Conservation (phyloP, 345 rosid genomes). For the Citropsis articulata region DNA sequence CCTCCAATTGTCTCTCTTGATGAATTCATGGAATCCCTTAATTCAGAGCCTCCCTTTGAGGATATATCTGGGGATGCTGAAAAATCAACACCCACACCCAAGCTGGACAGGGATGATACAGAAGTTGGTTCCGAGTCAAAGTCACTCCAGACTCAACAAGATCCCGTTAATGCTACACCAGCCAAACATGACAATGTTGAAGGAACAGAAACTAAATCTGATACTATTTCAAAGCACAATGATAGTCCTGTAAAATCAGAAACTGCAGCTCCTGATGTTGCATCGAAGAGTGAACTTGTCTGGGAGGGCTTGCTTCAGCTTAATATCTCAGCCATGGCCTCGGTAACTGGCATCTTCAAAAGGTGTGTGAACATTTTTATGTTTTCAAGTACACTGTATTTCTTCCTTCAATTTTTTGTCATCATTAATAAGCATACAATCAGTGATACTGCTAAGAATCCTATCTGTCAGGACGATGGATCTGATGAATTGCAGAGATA, state of each 20-base stretch:
- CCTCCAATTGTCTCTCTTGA: conserved; percentile 91
- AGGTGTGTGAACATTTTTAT: conserved; percentile 44
- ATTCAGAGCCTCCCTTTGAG: conserved; percentile 87
- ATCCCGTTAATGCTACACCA: conserved; percentile 19
- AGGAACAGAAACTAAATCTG: conserved; percentile 16
- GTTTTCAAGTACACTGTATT: background rate
- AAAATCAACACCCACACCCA: conserved; percentile 22
- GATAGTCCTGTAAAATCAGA: conserved; percentile 26
- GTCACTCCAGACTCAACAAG: conserved; percentile 34
- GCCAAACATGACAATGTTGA: conserved; percentile 32
- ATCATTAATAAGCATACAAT: background rate
- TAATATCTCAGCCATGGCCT: conserved; percentile 38
- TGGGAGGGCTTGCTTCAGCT: conserved; percentile 90
- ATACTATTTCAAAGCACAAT: conserved; percentile 23
- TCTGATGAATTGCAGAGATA: background rate
- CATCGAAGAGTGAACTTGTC: conserved; percentile 43
- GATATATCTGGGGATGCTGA: conserved; percentile 46
- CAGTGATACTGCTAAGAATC: background rate
- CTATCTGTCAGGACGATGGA: background rate
- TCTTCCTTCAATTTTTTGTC: background rate
- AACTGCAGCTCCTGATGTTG: conserved; percentile 6
- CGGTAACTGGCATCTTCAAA: conserved; percentile 63
- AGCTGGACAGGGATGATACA: conserved; percentile 40
- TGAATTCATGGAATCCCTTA: conserved; percentile 87
- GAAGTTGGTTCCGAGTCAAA: conserved; percentile 28